Evolutionary conservation across 2,329 filamentous ascomycete genomes (phyloP), one percentile per base, ranked within the genome.

Genomic region (Ambrosiella cleistominuta): DNA sequence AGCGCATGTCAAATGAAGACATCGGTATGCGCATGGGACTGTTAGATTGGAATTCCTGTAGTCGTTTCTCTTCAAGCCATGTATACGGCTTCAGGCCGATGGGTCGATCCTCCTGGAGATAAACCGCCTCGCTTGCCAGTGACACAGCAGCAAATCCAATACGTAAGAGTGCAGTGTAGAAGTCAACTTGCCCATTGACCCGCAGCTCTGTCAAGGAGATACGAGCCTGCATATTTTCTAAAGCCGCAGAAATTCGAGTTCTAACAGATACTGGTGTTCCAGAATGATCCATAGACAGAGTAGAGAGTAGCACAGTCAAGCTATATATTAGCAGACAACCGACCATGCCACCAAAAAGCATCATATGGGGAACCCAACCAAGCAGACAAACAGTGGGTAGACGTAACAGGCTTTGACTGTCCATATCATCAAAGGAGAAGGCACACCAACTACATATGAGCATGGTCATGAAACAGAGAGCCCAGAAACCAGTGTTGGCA

Each of bases 351-450:
- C 78, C 65, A 1, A 97, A 70, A 11, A 97, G 87, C 27, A 95
- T 73, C n/a, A 97, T 76, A 68, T 97, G 91, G 1, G 93, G 93
- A 40, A 97, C 85, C 67, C 97, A 96, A 0, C 91, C 88, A 37
- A 97, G 85, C 60, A 97, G 89, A 65, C 88, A 96, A 45, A 97
- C 89, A 0, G 90, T 96, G 2, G 93, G 93, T 63, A 95, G 96
- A 61, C 88, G 80, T 47, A 96, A 74, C 9, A 95, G 75, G 3
- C 87, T 85, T 65, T 82, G 78, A 19, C 72, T 72, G 0, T 72
- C 67, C 4, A 81, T 69, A 61, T 86, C 80, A 38, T 83, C 79
- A 13, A 81, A 65, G 5, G 79, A 80, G 61, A 80, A 83, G 7
- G 73, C 75, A 36, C 80, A 66, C 39, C 88, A 81, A 62, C 87